Percentiles rank a stretch among this genome's conserved stretches.
Evolutionary conservation across 176 grass and related monocot genomes (phyloP).

Genomic region (Otatea glauca): DNA sequence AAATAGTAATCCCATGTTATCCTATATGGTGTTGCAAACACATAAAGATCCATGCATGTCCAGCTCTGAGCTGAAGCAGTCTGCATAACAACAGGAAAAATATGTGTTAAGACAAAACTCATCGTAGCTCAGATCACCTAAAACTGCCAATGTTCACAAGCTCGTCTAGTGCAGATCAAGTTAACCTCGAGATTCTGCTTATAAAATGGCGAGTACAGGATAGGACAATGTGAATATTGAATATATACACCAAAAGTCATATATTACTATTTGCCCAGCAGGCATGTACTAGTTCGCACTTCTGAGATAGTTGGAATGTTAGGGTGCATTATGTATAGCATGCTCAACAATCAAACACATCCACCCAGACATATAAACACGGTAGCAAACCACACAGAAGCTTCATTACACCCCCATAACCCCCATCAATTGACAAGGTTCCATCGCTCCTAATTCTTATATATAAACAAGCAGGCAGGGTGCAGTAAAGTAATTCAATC

Average conservation of each 20-base stretch:
- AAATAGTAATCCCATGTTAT: slow-evolving; percentile 95
- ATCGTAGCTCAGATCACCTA: neutral
- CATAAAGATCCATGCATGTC: slow-evolving; percentile 98
- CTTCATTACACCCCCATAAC: too few relatives aligned
- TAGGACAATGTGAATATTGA: too few relatives aligned
- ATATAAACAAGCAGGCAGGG: neutral
- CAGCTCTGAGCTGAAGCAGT: slow-evolving; percentile 80
- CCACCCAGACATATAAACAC: neutral
- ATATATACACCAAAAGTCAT: neutral
- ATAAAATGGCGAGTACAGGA: too few relatives aligned
- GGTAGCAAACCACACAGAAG: neutral
- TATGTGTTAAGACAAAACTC: neutral
- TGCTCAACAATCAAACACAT: slow-evolving; percentile 1
- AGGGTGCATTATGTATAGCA: neutral
- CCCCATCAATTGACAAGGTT: too few relatives aligned
- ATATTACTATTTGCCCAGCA: too few relatives aligned
- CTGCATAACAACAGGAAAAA: slow-evolving; percentile 53
- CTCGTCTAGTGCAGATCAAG: neutral
- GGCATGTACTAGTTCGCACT: too few relatives aligned
- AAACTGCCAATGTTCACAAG: neutral
- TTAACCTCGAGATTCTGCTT: neutral
- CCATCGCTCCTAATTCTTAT: too few relatives aligned
- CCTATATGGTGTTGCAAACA: slow-evolving; percentile 91
- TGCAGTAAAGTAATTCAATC: too few relatives aligned
- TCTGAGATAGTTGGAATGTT: too few relatives aligned